Evolutionary conservation across 176 grass and related monocot genomes (phyloP).

Genomic region (Paspalum vaginatum): DNA sequence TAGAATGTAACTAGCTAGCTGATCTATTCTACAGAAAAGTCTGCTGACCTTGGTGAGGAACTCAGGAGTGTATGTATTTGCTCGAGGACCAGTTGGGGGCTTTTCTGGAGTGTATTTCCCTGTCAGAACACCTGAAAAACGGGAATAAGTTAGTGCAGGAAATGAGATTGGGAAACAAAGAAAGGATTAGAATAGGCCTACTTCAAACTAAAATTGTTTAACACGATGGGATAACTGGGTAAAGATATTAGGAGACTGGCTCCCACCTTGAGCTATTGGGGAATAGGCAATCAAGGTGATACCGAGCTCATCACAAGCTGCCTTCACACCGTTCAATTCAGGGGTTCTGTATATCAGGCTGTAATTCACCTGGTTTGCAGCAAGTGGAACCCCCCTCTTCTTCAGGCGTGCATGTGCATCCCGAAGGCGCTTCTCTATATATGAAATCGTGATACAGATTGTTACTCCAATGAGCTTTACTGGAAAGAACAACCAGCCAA

Average conservation of each 20-base stretch:
- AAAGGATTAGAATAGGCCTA: not conserved
- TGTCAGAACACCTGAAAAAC: constrained; percentile 59
- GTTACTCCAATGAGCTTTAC: not conserved
- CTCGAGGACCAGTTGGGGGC: constrained; percentile 67
- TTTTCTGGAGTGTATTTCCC: constrained; percentile 80
- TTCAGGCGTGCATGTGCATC: constrained; percentile 69
- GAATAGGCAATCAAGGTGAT: constrained; percentile 82
- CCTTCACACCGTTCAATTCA: constrained; percentile 72
- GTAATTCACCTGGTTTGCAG: constrained; percentile 81
- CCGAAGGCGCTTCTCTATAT: constrained; percentile 62
- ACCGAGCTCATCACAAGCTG: constrained; percentile 70
- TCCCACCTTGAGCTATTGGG: constrained; percentile 69
- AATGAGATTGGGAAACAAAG: not conserved
- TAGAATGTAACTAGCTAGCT: not conserved
- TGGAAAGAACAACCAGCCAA: constrained; percentile 1
- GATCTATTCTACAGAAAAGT: not conserved
- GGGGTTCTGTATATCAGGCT: constrained; percentile 75
- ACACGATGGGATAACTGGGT: not conserved
- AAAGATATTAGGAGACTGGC: not conserved
- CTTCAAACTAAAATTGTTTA: not conserved
- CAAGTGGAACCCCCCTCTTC: constrained; percentile 74
- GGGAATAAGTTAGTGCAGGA: not conserved
- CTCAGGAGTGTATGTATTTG: constrained; percentile 64
- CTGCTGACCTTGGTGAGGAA: constrained; percentile 59
- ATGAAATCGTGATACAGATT: not conserved